Base-by-base conservation (phyloP, 805 yeast genomes). In the Candida wancherniae region DNA sequence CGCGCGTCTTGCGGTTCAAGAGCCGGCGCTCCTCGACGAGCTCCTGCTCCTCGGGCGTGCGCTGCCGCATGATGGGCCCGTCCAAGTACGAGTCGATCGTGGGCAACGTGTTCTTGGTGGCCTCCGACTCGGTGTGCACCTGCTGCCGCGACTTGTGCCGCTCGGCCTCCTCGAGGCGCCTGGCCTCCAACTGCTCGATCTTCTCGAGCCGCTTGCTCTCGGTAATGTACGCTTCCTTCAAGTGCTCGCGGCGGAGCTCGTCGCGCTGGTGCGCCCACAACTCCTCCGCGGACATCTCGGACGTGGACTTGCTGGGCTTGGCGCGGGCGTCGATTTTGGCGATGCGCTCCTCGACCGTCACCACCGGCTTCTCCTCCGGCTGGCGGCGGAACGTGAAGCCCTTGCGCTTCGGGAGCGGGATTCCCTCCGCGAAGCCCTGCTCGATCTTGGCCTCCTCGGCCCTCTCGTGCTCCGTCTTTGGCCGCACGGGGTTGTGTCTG, bases 61-160 rank as follows among this genome's bases (percentile, higher is more conserved):
- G 72, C 27, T 61, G 73, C 50, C 82, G 71, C 67, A 88, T 73
- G 38, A 86, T 60, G 10, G 90, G 84, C 3, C 84, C 84, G 14
- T 70, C 55, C 38, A 84, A 57, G 41, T 77, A 68, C 22, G 71
- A 67, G 47, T 81, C 86, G 35, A 87, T 65, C 2, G 95, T 82
- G 27, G 96, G 96, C 29, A 85, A 64, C 1, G 95, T 84, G 48
- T 80, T 70, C 47, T 67, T 63, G 28, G 75, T 68, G 15, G 85
- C 80, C 29, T 64, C 67, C 5, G 72, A 57, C 41, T 67, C 69
- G 32, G 69, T 70, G 31, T 61, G 34, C 18, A 36, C 34, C 15
- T 63, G 61, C n/a, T 41, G 42, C 16, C 48, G 45, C 27, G 49
- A 44, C 13, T 51, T 50, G 31, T 55, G 45, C 27, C 52, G 55